Percentiles rank a stretch among this genome's conserved stretches.
phyloP scores from a whole-genome alignment of 768 basidiomycete genomes.

The Melanogaster broomeanus region DNA sequence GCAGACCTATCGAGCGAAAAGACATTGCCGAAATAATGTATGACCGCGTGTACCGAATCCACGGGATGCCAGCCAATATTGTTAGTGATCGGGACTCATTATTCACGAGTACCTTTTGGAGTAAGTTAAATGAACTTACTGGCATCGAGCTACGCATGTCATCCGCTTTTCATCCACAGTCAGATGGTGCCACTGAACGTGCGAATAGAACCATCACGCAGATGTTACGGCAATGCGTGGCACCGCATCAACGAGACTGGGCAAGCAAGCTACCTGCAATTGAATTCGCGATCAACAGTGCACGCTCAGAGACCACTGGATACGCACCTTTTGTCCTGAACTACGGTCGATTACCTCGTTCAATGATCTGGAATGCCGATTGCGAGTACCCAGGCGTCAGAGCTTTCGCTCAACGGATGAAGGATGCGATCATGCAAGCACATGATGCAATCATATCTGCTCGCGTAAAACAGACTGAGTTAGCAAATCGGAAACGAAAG shows the following conservation, averaged over 20 bases:
- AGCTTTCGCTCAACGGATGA: constrained; percentile 22
- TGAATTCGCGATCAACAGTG: constrained; percentile 41
- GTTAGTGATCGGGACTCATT: constrained; percentile 29
- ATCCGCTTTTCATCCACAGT: constrained; percentile 36
- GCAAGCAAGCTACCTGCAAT: constrained; percentile 27
- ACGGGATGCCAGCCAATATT: constrained; percentile 32
- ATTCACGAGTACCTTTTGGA: constrained; percentile 37
- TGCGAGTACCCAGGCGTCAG: constrained; percentile 28
- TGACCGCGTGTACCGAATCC: constrained; percentile 25
- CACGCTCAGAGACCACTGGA: constrained; percentile 35
- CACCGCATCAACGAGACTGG: constrained; percentile 32
- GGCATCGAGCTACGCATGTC: constrained; percentile 18
- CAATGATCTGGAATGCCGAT: constrained; percentile 31
- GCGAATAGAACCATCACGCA: constrained; percentile 34
- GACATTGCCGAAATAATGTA: constrained; percentile 30
- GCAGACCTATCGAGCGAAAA: constrained; percentile 17
- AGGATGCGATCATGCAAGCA: constrained; percentile 23
- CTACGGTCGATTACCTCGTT: constrained; percentile 28
- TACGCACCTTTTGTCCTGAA: constrained; percentile 40
- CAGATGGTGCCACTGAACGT: constrained; percentile 37
- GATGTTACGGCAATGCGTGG: constrained; percentile 28
- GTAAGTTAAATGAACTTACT: constrained; percentile 15
- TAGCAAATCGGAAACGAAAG: constrained; percentile 23
- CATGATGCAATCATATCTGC: constrained; percentile 30
- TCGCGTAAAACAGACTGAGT: constrained; percentile 25